Base-by-base conservation (phyloP, 2,329 filamentous ascomycete species). In the Aspergillus alliaceus region DNA sequence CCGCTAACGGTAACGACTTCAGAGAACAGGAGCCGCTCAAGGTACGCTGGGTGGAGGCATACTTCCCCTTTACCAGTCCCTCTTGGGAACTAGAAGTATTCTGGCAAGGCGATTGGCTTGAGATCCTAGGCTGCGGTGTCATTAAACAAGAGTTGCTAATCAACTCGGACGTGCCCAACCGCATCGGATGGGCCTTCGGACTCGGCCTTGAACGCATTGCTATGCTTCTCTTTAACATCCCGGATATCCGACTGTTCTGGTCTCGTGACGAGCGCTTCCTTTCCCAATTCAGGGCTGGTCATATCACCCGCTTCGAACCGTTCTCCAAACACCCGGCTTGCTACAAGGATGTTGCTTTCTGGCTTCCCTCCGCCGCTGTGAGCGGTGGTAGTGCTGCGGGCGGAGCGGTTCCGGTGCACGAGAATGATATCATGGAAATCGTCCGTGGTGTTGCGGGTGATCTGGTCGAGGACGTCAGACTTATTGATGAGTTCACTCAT, bases 211-310 rank as follows among this genome's bases (percentile, higher is more conserved):
- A 99, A 75, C 86, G 95, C 59, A 93, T 99, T 61, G 93, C 95
- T 59, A 99, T 99, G 95, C 84, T 99, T 34, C 85, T 99, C 24
- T 99, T 97, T 80, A 89, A 90, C 58, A 96, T 99, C 58, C 91
- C 93, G 0, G 95, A 99, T 71, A 99, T 99, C 65, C 88, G 95
- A 12, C 86, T 98, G 4, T 98, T 99, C 79, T 99, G 95, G 95
- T 96, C 90, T 31, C 80, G 82, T 54, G 95, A 99, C 72, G 71
- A 82, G 66, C 86, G 95, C 8, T 99, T 99, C 77, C 77, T 96
- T n/a, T 80, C 79, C 11, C 95, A 99, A 75, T 99, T 99, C 75
- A 73, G 75, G 34, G 71, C 75, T 40, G 75, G 80, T 31, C 70
- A 78, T 22, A 81, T 86, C 59, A 79, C 77, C 22, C 86, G 85